These are phyloP conservation scores for Lasiodiplodia sp. DNA, from an alignment of 2,329 filamentous ascomycete genomes.

Conservation along the genomic window DNA sequence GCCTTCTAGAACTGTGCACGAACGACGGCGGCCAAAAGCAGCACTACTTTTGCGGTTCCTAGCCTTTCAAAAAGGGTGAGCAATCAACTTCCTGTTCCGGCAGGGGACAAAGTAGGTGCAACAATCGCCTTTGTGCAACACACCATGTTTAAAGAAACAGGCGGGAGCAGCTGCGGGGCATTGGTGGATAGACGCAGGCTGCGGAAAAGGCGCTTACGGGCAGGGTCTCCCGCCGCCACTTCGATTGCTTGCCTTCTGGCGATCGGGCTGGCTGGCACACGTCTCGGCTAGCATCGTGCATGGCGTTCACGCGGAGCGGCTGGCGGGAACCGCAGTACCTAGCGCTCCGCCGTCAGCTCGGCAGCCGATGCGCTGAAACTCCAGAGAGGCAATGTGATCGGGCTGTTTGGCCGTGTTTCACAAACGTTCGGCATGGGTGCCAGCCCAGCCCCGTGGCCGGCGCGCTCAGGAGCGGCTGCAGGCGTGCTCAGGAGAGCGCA, in stretches of 20 bases:
- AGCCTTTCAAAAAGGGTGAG: not conserved
- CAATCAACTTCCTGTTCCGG: not conserved
- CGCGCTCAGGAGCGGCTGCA: conserved; percentile 18
- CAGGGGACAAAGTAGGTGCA: not conserved
- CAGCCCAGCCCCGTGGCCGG: conserved; percentile 8
- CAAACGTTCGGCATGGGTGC: conserved; percentile 7
- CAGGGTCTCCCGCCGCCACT: conserved; percentile 4
- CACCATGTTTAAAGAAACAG: conserved; percentile 5
- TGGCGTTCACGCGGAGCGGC: conserved; percentile 18
- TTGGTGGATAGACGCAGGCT: conserved; percentile 25
- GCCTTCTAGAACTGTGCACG: not conserved
- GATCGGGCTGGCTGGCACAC: conserved; percentile 6
- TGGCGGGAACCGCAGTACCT: not conserved
- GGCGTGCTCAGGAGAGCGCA: conserved; percentile 17
- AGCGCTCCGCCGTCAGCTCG: conserved; percentile 6
- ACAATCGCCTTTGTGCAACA: conserved; percentile 1
- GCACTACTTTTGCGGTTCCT: not conserved
- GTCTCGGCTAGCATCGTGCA: conserved; percentile 22
- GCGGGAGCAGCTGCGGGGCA: conserved; percentile 9
- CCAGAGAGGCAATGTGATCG: not conserved
- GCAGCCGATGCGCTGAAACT: conserved; percentile 2
- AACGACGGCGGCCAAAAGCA: not conserved
- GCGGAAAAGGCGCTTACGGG: conserved; percentile 24
- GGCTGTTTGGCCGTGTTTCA: conserved; percentile 14
- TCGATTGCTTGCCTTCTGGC: conserved; percentile 16